Evolutionary conservation across 768 basidiomycete genomes (phyloP).

Genomic region (Tephrocybe sp.): DNA sequence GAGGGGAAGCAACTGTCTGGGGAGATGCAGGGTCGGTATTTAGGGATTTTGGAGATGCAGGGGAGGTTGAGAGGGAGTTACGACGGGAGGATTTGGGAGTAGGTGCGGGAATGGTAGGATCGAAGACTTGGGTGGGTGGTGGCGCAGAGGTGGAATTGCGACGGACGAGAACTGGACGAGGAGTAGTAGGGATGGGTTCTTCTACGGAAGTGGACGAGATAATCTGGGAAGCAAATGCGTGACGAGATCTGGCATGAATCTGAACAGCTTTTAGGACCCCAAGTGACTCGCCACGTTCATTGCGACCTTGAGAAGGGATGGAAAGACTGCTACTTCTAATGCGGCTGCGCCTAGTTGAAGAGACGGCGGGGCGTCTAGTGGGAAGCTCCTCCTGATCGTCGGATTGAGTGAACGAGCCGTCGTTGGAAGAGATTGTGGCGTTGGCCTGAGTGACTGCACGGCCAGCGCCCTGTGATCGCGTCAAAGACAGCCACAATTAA

Average conservation of each 20-base stretch:
- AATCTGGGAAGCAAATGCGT: constrained; percentile 45
- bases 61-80: constrained; percentile 14
- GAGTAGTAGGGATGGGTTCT: constrained; percentile 15
- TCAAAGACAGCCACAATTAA: not conserved
- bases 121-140: constrained; percentile 21
- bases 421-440: constrained; percentile 45
- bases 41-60: constrained; percentile 9
- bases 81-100: constrained; percentile 17
- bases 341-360: constrained; percentile 35
- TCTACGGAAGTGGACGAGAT: constrained; percentile 11
- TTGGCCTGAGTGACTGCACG: constrained; percentile 76
- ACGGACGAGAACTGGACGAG: constrained; percentile 38
- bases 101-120: constrained; percentile 20
- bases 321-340: constrained; percentile 65
- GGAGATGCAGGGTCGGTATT: constrained; percentile 17
- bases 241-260: constrained; percentile 59
- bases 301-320: constrained; percentile 39
- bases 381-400: constrained; percentile 61
- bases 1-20: constrained; percentile 17
- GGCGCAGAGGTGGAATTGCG: constrained; percentile 48
- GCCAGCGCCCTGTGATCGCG: constrained; percentile 54
- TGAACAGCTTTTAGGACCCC: constrained; percentile 66
- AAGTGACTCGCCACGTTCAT: constrained; percentile 42
- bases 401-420: constrained; percentile 42
- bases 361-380: constrained; percentile 27